These are phyloP conservation scores for Suhomyces terraborum DNA, from an alignment of 1,139 yeast genomes.

Conservation along the genomic window DNA sequence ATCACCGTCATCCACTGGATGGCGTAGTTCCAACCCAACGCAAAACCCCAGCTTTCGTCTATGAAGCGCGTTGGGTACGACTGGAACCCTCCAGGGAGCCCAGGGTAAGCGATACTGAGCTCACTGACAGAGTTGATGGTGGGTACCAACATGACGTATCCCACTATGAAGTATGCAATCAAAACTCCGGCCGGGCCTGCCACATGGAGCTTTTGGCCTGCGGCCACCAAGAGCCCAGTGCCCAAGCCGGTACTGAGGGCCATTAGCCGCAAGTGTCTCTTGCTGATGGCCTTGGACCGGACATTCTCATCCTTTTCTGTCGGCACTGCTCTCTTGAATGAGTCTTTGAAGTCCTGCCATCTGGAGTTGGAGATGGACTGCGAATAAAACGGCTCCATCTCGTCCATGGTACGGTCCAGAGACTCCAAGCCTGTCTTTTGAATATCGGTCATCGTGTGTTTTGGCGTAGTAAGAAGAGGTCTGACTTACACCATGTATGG, in stretches of 20 bases:
- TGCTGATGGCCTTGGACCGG: conserved; percentile 17
- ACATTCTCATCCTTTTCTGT: conserved; percentile 14
- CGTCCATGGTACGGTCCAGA: conserved; percentile 12
- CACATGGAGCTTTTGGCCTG: conserved; percentile 33
- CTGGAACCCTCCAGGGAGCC: conserved; percentile 39
- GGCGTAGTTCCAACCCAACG: conserved; percentile 42
- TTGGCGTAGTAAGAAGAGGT: no score
- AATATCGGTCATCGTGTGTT: not conserved
- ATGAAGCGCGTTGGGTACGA: conserved; percentile 37
- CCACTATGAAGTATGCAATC: conserved; percentile 36
- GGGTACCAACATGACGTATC: conserved; percentile 39
- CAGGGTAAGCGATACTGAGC: conserved; percentile 36
- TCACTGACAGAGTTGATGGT: conserved; percentile 41
- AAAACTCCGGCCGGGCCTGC: conserved; percentile 41
- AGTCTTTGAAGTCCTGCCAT: conserved; percentile 18
- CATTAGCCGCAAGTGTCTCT: conserved; percentile 33
- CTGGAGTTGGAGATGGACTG: conserved; percentile 7
- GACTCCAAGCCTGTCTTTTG: conserved; percentile 7
- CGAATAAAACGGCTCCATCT: conserved; percentile 15
- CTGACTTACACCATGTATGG: not conserved
- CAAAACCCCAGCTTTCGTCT: conserved; percentile 38
- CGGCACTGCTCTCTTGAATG: conserved; percentile 18
- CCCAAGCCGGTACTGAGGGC: conserved; percentile 41
- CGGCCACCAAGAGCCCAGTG: conserved; percentile 41
- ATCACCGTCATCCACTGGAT: conserved; percentile 39